These are phyloP conservation scores for Cordyceps fumosorosea DNA, from an alignment of 2,329 filamentous ascomycete genomes.

Conservation along the genomic window DNA sequence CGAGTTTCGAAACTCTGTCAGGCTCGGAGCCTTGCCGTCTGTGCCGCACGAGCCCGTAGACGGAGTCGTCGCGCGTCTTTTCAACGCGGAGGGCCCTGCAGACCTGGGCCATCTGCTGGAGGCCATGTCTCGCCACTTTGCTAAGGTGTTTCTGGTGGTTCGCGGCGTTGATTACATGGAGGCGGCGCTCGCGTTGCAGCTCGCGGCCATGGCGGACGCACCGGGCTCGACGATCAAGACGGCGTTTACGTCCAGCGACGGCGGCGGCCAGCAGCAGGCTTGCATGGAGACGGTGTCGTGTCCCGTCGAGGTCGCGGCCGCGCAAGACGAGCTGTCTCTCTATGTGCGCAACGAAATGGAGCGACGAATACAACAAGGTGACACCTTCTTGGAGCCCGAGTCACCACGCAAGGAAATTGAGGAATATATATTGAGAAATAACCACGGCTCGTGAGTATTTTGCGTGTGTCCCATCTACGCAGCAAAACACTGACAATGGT, in stretches of 20 bases:
- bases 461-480: background rate
- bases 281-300: conserved; percentile 7
- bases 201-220: background rate
- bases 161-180: background rate
- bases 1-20: background rate
- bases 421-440: background rate
- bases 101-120: background rate
- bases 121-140: background rate
- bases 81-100: background rate
- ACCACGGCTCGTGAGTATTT: background rate
- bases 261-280: background rate
- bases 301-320: background rate
- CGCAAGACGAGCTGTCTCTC: background rate
- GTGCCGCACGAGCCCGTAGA: background rate
- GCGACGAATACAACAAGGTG: background rate
- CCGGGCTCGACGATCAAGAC: background rate
- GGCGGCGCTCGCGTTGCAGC: background rate
- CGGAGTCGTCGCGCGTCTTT: background rate
- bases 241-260: background rate
- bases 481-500: background rate
- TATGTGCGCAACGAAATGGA: background rate
- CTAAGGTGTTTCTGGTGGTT: background rate
- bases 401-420: background rate
- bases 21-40: background rate
- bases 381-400: background rate